Evolutionary conservation across 176 grass and related monocot genomes (phyloP), one percentile per base, ranked within the genome.

Genomic region (Tillandsia fasciculata): DNA sequence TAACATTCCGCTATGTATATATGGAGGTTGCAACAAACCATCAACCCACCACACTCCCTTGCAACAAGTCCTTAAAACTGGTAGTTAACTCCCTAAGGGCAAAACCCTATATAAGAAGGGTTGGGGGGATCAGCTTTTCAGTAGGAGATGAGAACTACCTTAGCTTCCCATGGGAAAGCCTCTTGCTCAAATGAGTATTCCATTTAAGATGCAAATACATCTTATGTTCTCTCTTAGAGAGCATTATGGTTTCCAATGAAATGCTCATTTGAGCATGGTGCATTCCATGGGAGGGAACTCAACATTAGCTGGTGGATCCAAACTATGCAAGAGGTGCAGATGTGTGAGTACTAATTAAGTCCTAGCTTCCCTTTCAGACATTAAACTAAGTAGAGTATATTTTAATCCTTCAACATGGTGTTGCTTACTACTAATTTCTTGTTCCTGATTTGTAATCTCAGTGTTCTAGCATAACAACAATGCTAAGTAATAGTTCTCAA

Each of bases 161-260:
- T 47, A 17, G 6, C 65, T 48, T 67, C 26, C 65, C 65, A 67
- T 67, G 65, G 65, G 9, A 67, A 67, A 33, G 28, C 65, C 14
- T 67, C 65, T 67, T 67, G 65, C 65, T 49, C 65, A 67, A 67
- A 67, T 67, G 65, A 67, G 65, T 49, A 67, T 67, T 67, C 65
- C 65, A 67, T 67, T 20, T 27, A n/a, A 33, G 10, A 49, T 48
- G 26, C 28, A 48, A 15, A 42, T 67, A 10, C 65, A 42, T n/a
- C 49, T 8, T 20, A 33, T 11, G 65, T 10, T n/a, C 65, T 48
- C 28, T 27, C 15, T 48, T 9, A 49, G 27, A 12, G 33, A 42
- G 33, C 48, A 14, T 49, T 33, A 47, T 8, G 65, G 14, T 67
- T 67, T 18, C 29, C 9, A 49, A 67, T 67, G 65, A 49, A 67